These are phyloP conservation scores for Phaffomyces thermotolerans DNA, from an alignment of 805 yeast species.

Conservation along the genomic window DNA sequence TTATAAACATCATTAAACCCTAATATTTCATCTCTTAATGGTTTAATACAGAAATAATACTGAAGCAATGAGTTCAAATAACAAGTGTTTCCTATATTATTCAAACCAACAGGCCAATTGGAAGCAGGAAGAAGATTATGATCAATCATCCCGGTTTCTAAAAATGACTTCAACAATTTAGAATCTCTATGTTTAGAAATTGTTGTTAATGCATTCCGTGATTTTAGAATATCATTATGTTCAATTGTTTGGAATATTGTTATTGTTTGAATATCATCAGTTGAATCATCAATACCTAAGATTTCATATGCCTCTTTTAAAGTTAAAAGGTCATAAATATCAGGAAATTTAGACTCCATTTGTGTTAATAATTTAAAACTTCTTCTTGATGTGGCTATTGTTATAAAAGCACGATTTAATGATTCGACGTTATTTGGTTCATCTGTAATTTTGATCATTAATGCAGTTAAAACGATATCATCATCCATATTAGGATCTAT, in stretches of 20 bases:
- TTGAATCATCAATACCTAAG: slow-evolving; percentile 42
- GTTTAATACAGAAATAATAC: slow-evolving; percentile 80
- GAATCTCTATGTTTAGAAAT: slow-evolving; percentile 52
- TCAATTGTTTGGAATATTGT: slow-evolving; percentile 41
- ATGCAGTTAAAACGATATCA: slow-evolving; percentile 71
- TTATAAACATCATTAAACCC: slow-evolving; percentile 39
- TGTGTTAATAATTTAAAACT: slow-evolving; percentile 52
- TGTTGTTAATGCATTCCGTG: slow-evolving; percentile 50
- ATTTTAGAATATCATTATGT: slow-evolving; percentile 41
- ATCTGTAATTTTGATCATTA: slow-evolving; percentile 56
- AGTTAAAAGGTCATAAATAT: slow-evolving; percentile 21
- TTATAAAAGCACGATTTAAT: slow-evolving; percentile 48
- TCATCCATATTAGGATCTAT: slow-evolving; percentile 49
- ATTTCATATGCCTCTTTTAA: slow-evolving; percentile 38
- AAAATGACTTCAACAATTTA: slow-evolving; percentile 45
- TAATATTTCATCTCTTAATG: slow-evolving; percentile 62
- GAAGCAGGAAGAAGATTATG: slow-evolving; percentile 51
- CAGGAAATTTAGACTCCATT: slow-evolving; percentile 32
- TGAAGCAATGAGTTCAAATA: slow-evolving; percentile 86
- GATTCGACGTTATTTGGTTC: slow-evolving; percentile 29
- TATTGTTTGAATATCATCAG: slow-evolving; percentile 52
- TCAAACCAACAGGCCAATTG: slow-evolving; percentile 85
- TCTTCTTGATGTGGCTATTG: slow-evolving; percentile 52
- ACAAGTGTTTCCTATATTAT: slow-evolving; percentile 94
- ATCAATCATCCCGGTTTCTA: slow-evolving; percentile 58